These are phyloP conservation scores for Naganishia onofrii DNA, from an alignment of 768 basidiomycete species.

Conservation along the genomic window DNA sequence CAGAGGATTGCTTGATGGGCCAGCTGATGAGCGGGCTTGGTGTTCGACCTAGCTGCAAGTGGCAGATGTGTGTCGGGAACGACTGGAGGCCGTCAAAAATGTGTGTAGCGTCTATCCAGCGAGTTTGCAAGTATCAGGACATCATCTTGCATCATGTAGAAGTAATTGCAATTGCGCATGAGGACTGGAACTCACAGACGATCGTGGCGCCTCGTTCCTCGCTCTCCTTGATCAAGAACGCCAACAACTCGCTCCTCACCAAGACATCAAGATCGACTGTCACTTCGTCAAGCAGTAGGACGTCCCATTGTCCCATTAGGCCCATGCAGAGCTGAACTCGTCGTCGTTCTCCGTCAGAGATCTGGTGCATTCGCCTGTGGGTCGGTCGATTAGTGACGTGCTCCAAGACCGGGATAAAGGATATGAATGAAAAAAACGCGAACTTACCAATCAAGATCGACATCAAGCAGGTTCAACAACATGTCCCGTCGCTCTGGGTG, in stretches of 20 bases:
- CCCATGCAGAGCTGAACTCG: slow-evolving; percentile 93
- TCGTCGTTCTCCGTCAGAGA: slow-evolving; percentile 93
- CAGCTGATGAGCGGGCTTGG: slow-evolving; percentile 64
- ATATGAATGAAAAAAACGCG: no score
- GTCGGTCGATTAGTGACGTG: no score
- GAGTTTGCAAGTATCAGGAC: slow-evolving; percentile 27
- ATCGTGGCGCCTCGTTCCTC: slow-evolving; percentile 77
- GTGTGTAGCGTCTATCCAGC: slow-evolving; percentile 77
- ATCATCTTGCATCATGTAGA: neutral
- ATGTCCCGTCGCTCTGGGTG: slow-evolving; percentile 82
- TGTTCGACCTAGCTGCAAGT: slow-evolving; percentile 80
- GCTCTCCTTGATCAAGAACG: slow-evolving; percentile 80
- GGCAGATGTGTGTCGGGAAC: slow-evolving; percentile 92
- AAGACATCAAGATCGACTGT: slow-evolving; percentile 96
- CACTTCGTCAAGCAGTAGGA: slow-evolving; percentile 91
- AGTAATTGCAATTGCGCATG: neutral
- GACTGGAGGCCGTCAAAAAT: slow-evolving; percentile 87
- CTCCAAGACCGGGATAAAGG: no score
- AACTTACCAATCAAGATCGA: slow-evolving; percentile 75
- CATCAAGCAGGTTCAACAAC: slow-evolving; percentile 85
- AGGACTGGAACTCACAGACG: slow-evolving; percentile 61
- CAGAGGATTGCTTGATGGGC: slow-evolving; percentile 53
- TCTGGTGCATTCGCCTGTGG: slow-evolving; percentile 79
- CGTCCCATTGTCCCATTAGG: slow-evolving; percentile 90
- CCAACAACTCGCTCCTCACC: slow-evolving; percentile 84